A percentile compares a stretch with the other conserved stretches of the same genome.
Evolutionary conservation across 305 asterid genomes (phyloP).

Genomic region (Fraxinus dipetala): DNA sequence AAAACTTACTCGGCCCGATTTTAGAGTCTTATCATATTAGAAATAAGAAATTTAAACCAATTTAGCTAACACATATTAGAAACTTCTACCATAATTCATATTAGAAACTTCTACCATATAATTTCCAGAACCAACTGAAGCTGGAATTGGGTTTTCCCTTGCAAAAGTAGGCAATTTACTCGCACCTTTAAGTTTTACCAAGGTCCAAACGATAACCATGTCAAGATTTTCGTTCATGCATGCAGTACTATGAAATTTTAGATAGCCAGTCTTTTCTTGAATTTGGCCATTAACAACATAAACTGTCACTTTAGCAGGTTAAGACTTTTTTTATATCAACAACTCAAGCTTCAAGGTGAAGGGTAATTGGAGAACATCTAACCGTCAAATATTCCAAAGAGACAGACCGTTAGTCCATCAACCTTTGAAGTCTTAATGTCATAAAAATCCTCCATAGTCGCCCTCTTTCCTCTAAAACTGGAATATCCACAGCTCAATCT

Average conservation of each 20-base stretch:
- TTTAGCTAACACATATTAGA: not conserved
- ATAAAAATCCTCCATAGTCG: conserved; percentile 95
- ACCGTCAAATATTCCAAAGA: conserved; percentile 99
- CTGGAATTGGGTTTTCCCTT: not conserved
- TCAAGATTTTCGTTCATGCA: conserved; percentile 22
- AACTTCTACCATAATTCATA: not conserved
- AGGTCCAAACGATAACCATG: not conserved
- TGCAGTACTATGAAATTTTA: not conserved
- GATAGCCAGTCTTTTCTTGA: not conserved
- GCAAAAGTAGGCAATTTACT: not conserved
- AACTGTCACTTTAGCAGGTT: not conserved
- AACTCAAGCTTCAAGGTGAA: conserved; percentile 21
- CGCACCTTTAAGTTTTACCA: not conserved
- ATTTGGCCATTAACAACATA: conserved; percentile 10
- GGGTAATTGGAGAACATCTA: conserved; percentile 29
- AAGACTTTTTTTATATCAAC: not conserved
- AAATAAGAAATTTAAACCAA: not conserved
- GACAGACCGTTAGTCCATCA: conserved; percentile 71
- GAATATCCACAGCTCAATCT: conserved; percentile 83
- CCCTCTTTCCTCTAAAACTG: conserved; percentile 94
- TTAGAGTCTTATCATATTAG: not conserved
- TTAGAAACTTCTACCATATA: not conserved
- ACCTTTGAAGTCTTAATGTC: conserved; percentile 73
- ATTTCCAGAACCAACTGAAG: not conserved
- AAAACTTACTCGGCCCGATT: not conserved